Evolutionary conservation across 306 rosid genomes (phyloP), one percentile per base, ranked within the genome.

Genomic region (Carpinus fangiana): DNA sequence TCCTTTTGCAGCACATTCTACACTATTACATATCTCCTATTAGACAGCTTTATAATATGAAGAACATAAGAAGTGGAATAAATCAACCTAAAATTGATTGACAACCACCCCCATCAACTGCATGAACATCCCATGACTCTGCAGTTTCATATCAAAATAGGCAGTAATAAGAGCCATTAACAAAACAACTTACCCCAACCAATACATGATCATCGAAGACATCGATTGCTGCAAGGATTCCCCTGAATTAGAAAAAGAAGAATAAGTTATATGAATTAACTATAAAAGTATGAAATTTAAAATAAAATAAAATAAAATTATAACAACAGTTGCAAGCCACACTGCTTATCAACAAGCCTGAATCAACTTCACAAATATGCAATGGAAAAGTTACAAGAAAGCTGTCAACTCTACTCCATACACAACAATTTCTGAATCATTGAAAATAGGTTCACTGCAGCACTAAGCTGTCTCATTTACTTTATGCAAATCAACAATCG

Each of bases 141-240:
- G 76, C 41, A 46, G 56, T 70, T 53, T 38, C 43, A n/a, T 16
- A 65, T 68, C 43, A 36, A 43, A 34, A 56, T 38, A 43, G 3
- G 26, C 55, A 72, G 34, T 18, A 14, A 4, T 31, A 76, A 72
- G 62, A 76, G 60, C 76, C 20, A 8, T 55, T 54, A 46, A 69
- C 43, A 16, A 56, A 78, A 57, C 51, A 87, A 87, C 99, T 93
- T 90, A 95, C 99, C 93, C 98, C 99, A 74, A 91, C 96, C 85
- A 95, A 77, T 61, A 83, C 82, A 82, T 95, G 93, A 26, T 70
- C 90, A 82, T 96, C 87, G 83, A 95, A 91, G 81, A 91, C 90
- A 81, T 91, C 98, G 74, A 93, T 77, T 82, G 99, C 99, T 7
- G 99, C 89, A 79, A 95, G 94, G 82, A 95, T 93, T 72, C 98